Evolutionary conservation across 306 rosid species (phyloP).

Genomic region (Cicer chorassanicum): DNA sequence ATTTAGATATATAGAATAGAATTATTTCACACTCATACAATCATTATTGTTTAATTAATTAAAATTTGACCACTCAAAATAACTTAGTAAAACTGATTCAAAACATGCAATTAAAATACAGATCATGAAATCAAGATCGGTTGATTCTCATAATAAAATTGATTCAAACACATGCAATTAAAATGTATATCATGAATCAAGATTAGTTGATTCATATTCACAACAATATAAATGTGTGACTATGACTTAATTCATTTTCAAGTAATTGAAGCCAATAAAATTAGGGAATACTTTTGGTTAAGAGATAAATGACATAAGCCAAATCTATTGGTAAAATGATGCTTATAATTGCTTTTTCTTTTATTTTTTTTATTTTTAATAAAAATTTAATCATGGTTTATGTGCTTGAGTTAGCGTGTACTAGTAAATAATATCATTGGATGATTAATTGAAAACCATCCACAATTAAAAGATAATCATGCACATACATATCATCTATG

Average conservation of each 20-base stretch:
- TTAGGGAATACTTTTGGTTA: too few relatives aligned
- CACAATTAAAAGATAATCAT: not conserved
- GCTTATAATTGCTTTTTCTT: slow-evolving; percentile 27
- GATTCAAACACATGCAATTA: too few relatives aligned
- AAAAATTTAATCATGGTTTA: slow-evolving; percentile 38
- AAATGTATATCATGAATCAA: too few relatives aligned
- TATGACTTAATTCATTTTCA: too few relatives aligned
- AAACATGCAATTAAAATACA: too few relatives aligned
- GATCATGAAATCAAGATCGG: too few relatives aligned
- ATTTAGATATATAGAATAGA: slow-evolving; percentile 50
- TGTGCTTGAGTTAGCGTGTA: slow-evolving; percentile 36
- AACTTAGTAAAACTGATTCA: not conserved
- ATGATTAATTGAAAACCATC: slow-evolving; percentile 6
- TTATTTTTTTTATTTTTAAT: not conserved
- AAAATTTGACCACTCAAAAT: not conserved
- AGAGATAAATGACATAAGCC: not conserved
- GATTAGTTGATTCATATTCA: too few relatives aligned
- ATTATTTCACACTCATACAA: not conserved
- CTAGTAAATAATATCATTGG: slow-evolving; percentile 30
- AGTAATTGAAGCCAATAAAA: too few relatives aligned
- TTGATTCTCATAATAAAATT: too few relatives aligned
- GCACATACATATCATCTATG: not conserved
- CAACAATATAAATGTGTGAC: too few relatives aligned
- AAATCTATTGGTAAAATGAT: slow-evolving; percentile 25
- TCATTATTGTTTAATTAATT: not conserved